Percentiles rank a stretch among this genome's conserved stretches.
phyloP scores from a whole-genome alignment of 805 yeast species.

The Sungouiozyma ichnusensis region DNA sequence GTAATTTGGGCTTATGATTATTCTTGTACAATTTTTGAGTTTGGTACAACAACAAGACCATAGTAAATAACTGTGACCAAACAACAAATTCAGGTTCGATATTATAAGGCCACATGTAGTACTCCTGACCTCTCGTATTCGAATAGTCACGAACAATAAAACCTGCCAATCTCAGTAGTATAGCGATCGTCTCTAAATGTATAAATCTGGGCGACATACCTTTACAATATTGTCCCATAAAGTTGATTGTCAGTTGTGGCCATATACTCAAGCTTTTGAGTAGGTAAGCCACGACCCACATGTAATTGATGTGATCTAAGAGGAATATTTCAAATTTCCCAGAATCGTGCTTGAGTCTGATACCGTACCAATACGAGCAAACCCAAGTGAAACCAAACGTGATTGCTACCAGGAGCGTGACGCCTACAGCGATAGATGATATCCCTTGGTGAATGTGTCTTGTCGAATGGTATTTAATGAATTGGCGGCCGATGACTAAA shows the following conservation, averaged over 20 bases:
- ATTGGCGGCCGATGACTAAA: constrained; percentile 21
- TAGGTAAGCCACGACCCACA: constrained; percentile 31
- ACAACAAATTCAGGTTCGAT: constrained; percentile 12
- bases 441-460: constrained; percentile 31
- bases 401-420: constrained; percentile 3
- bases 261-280: constrained; percentile 20
- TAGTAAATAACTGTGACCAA: constrained; percentile 9
- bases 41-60: constrained; percentile 17
- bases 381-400: constrained; percentile 5
- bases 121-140: constrained; percentile 1
- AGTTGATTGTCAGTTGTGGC: constrained; percentile 36
- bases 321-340: constrained; percentile 28
- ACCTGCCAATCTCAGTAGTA: constrained; percentile 4
- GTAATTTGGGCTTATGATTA: constrained; percentile 13
- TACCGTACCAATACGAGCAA: constrained; percentile 2
- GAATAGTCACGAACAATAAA: neutral
- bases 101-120: constrained; percentile 19
- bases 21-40: constrained; percentile 18
- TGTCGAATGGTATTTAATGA: constrained; percentile 22
- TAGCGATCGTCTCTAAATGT: constrained; percentile 4
- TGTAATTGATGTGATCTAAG: constrained; percentile 33
- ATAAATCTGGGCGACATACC: constrained; percentile 24
- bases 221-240: constrained; percentile 27
- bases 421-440: constrained; percentile 15
- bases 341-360: neutral